Base-by-base conservation (phyloP, 1,284 basidiomycete genomes). In the Naganishia cerealis region DNA sequence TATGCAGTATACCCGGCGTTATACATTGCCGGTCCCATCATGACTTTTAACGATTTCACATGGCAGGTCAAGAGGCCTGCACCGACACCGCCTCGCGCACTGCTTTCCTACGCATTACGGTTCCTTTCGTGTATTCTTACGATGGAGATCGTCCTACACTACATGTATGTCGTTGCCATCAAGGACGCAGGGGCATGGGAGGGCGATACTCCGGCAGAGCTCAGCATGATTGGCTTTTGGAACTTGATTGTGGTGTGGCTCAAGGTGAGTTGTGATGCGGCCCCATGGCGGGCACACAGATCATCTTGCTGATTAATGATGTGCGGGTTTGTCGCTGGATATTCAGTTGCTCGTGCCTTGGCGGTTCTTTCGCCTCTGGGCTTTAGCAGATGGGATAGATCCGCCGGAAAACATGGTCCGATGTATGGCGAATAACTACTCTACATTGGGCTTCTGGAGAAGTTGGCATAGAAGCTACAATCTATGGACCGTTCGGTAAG, bases 371-470 rank as follows among this genome's bases (percentile, higher is more conserved):
- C 88, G 96, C 1, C 82, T 98, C 3, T 99, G 95, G 94, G 90
- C 94, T 0, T 82, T 99, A 42, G 77, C 87, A 15, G 92, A 94
- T 77, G 92, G 91, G 0, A 85, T 98, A 39, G 92, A 98, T 74
- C 89, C 94, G 0, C 96, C 94, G 0, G 96, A 99, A 79, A 99
- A 99, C 78, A 97, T 99, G 96, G 86, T 99, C 6, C 86, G 96
- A 16, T 98, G 96, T 77, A 91, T 98, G 87, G 90, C 88, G n/a
- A 99, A 99, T 82, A 99, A 98, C 79, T 98, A 97, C 76, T 97
- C 94, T 0, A 87, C 89, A 0, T 80, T 90, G 2, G 94, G 92
- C 0, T 99, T 99, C 79, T 99, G 95, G 95, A 82, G 94, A 71
- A 88, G 88, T 70, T 99, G 95, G 96, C 95, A 99, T 79, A 84